These are phyloP conservation scores for Tilletia horrida DNA, from an alignment of 1,284 basidiomycete species.

Conservation along the genomic window DNA sequence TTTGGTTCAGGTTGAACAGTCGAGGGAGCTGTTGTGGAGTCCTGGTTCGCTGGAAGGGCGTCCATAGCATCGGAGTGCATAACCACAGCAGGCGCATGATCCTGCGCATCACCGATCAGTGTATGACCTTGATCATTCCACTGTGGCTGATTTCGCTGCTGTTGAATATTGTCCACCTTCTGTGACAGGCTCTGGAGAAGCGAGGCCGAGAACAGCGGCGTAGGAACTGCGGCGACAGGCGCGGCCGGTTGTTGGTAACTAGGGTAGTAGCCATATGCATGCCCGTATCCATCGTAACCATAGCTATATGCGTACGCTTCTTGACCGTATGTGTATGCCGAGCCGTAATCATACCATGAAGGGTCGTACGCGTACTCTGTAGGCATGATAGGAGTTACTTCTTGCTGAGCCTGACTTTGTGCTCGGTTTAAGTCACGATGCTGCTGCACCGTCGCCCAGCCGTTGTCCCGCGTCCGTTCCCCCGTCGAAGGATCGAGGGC, in stretches of 20 bases:
- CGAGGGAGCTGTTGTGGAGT: background rate
- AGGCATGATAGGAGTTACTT: background rate
- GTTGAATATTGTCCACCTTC: conserved; percentile 6
- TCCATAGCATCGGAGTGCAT: background rate
- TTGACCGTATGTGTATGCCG: background rate
- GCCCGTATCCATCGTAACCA: background rate
- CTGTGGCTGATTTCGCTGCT: conserved; percentile 1
- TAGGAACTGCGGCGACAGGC: background rate
- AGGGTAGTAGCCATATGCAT: background rate
- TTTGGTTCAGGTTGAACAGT: background rate
- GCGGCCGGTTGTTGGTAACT: background rate
- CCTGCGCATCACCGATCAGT: background rate
- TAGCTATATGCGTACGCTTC: background rate
- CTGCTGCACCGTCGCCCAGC: background rate
- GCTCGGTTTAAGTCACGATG: background rate
- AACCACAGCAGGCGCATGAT: background rate
- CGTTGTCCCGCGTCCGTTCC: background rate
- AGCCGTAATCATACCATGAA: background rate
- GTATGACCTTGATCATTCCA: background rate
- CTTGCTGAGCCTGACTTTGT: background rate
- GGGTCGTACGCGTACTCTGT: background rate
- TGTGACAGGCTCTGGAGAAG: conserved; percentile 12
- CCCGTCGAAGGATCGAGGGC: too few species aligned
- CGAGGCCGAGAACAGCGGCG: background rate
- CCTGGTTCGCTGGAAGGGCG: background rate